Evolutionary conservation across 305 asterid species (phyloP), one percentile per base, ranked within the genome.

Genomic region (Fraxinus platypoda): DNA sequence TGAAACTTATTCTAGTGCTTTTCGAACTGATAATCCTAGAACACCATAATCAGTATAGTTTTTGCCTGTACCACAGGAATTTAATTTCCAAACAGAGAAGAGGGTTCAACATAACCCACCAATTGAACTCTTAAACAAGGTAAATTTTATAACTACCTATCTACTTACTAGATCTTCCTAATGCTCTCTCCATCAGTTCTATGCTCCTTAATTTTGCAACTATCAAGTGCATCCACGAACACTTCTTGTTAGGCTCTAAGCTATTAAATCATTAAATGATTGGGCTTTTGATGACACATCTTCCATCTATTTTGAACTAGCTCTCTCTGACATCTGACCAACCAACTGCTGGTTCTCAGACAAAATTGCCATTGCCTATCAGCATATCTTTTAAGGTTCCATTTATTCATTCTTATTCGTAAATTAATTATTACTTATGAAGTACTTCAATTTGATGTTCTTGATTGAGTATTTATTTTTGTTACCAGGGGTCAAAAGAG

Each of bases 111-210:
- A 85, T 83, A 92, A 91, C 86, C 97, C 91, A 49, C 98, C 97
- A 28, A 81, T 87, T 9, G 98, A 94, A 34, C 89, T 92, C 49
- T 95, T 95, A 87, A 91, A 86, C 85, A 91, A 93, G 95, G 98
- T 95, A 86, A 68, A 37, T 26, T 52, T 59, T 7, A 41, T 72
- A 43, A 73, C 52, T 35, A 34, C 9, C 74, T 35, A 33, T 80
- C 37, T 82, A 77, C 78, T 78, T 76, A 66, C 73, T 76, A 8
- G 73, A 74, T 78, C 9, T 13, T 77, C 35, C 7, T 57, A 76
- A 33, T 78, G 38, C 31, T 57, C 7, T 71, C 37, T 68, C 74
- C 13, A 26, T 68, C 74, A 68, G 77, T 70, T 78, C 28, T 49
- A 12, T 33, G 17, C 19, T n/a, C 66, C 38, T 35, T 80, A 31